Conservation (phyloP, 2,329 filamentous ascomycete genomes). For the Hyphodiscus sp. region DNA sequence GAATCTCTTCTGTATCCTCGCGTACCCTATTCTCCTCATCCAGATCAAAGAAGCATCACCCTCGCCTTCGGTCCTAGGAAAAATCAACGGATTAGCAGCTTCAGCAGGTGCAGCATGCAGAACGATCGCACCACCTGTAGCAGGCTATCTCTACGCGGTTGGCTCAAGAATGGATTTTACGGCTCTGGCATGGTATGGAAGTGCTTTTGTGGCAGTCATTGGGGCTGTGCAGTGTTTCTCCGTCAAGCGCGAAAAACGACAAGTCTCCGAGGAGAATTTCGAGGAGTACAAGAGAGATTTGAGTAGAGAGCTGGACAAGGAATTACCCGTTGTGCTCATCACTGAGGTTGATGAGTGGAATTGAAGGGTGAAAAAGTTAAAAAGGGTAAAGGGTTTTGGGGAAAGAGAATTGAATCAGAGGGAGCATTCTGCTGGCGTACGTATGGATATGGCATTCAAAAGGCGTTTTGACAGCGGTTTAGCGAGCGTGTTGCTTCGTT, state of each 20-base stretch:
- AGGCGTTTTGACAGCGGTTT: background rate
- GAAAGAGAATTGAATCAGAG: background rate
- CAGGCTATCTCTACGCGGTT: constrained; percentile 56
- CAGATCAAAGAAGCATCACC: constrained; percentile 62
- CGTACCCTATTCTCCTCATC: constrained; percentile 60
- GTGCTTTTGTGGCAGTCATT: constrained; percentile 47
- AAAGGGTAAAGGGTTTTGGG: background rate
- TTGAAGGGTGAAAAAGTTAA: background rate
- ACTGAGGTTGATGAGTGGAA: background rate
- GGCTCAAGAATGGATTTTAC: constrained; percentile 53
- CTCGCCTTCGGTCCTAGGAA: constrained; percentile 48
- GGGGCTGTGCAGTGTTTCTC: constrained; percentile 55
- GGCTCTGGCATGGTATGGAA: constrained; percentile 58
- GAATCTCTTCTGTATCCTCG: constrained; percentile 54
- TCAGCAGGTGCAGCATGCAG: constrained; percentile 60
- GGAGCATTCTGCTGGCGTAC: background rate
- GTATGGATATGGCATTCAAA: background rate
- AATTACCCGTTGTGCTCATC: background rate
- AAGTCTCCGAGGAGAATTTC: background rate
- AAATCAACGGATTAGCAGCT: constrained; percentile 60
- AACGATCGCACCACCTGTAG: constrained; percentile 60
- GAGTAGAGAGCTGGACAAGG: background rate
- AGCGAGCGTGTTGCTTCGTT: background rate
- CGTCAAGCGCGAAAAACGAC: constrained; percentile 15
- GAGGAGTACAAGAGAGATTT: constrained; percentile 11